phyloP scores from a whole-genome alignment of 2,329 filamentous ascomycete species.

The Xylaria arbuscula region DNA sequence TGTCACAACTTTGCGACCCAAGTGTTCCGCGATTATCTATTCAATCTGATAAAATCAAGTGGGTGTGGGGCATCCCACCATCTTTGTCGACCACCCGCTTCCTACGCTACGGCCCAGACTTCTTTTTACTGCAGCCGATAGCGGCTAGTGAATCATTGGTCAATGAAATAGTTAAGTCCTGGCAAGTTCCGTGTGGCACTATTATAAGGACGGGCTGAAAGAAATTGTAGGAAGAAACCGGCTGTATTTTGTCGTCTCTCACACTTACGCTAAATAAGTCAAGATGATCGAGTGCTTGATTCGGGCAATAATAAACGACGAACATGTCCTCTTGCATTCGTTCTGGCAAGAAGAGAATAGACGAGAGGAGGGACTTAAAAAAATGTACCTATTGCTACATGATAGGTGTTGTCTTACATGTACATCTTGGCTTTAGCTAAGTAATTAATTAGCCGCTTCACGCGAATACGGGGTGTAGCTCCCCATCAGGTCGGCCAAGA shows the following conservation, averaged over 20 bases:
- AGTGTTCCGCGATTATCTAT: constrained; percentile 36
- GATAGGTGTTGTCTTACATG: constrained; percentile 13
- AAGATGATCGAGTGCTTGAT: not conserved
- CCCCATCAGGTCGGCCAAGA: constrained; percentile 20
- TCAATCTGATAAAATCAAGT: constrained; percentile 38
- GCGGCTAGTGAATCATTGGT: constrained; percentile 16
- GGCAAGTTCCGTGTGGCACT: constrained; percentile 4
- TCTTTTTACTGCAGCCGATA: constrained; percentile 25
- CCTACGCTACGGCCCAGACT: constrained; percentile 6
- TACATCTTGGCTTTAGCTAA: constrained; percentile 1
- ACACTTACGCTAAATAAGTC: not conserved
- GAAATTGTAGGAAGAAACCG: not conserved
- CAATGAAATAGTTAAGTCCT: not conserved
- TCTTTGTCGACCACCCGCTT: constrained; percentile 3
- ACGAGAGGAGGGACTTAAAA: not conserved
- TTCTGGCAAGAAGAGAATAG: not conserved
- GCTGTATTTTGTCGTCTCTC: not conserved
- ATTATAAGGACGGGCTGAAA: constrained; percentile 12
- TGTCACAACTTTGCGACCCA: constrained; percentile 13
- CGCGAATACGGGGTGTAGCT: not conserved
- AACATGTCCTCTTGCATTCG: not conserved
- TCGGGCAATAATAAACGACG: not conserved
- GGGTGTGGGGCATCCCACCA: constrained; percentile 31
- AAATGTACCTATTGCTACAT: not conserved
- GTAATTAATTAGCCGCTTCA: constrained; percentile 6